Evolutionary conservation across 2,329 filamentous ascomycete genomes (phyloP).

Genomic region (Proliferodiscus dingleyae): DNA sequence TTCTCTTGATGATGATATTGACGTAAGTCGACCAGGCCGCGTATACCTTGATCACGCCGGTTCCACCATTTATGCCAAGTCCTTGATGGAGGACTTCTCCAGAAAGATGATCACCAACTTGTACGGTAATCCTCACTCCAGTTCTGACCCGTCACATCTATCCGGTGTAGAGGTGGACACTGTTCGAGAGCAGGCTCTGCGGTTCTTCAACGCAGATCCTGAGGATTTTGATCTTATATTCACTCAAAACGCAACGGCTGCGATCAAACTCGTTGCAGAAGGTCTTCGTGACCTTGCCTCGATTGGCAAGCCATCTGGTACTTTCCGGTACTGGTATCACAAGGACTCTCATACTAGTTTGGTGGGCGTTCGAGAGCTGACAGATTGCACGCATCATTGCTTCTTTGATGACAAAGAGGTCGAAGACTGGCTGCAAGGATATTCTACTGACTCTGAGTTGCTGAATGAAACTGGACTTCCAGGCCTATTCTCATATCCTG

Average conservation of each 20-base stretch:
- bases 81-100: constrained; percentile 74
- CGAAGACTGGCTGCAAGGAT: constrained; percentile 52
- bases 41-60: constrained; percentile 91
- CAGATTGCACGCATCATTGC: constrained; percentile 56
- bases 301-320: constrained; percentile 53
- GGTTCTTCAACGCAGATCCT: constrained; percentile 76
- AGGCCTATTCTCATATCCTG: constrained; percentile 73
- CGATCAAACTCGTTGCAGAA: constrained; percentile 79
- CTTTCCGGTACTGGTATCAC: constrained; percentile 81
- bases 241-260: constrained; percentile 88
- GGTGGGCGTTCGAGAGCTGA: constrained; percentile 72
- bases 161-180: constrained; percentile 71
- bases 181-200: constrained; percentile 62
- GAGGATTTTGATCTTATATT: constrained; percentile 82
- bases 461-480: constrained; percentile 17
- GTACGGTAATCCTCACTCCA: constrained; percentile 89
- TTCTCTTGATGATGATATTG: constrained; percentile 2
- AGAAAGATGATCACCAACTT: constrained; percentile 70
- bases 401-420: constrained; percentile 58
- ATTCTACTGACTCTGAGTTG: constrained; percentile 27
- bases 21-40: constrained; percentile 46
- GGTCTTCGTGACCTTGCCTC: constrained; percentile 61
- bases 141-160: constrained; percentile 71
- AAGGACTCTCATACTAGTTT: constrained; percentile 82
- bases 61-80: constrained; percentile 73